phyloP scores from a whole-genome alignment of 129 eudicot species.

The Flaveria linearis region DNA sequence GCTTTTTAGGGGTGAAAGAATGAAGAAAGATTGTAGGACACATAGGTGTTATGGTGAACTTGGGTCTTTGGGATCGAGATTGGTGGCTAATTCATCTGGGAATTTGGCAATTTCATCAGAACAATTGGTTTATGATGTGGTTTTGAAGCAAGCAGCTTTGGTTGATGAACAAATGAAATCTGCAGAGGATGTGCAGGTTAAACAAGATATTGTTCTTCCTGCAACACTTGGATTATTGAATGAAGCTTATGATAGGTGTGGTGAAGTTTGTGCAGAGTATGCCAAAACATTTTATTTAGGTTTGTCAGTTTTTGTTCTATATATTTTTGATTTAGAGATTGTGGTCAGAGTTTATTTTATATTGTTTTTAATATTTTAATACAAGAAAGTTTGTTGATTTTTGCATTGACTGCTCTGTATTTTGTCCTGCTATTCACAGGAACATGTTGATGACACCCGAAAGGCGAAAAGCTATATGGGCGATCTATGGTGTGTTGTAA shows the following conservation, averaged over 20 bases:
- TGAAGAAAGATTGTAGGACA: too few species aligned
- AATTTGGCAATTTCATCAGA: constrained; percentile 73
- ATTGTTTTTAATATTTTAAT: too few species aligned
- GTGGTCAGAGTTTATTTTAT: too few species aligned
- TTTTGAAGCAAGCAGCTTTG: constrained; percentile 86
- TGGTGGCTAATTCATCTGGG: constrained; percentile 73
- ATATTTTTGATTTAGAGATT: too few species aligned
- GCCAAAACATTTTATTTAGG: constrained; percentile 97
- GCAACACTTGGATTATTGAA: constrained; percentile 63
- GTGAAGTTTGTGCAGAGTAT: constrained; percentile 97
- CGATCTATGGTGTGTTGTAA: too few species aligned
- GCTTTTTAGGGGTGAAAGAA: too few species aligned
- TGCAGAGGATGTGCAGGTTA: constrained; percentile 58
- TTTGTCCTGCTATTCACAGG: too few species aligned
- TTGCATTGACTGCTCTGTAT: too few species aligned
- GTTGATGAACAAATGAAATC: constrained; percentile 54
- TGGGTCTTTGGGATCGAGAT: constrained; percentile 35
- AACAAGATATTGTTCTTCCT: constrained; percentile 82
- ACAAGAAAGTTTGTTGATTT: too few species aligned
- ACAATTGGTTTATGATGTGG: constrained; percentile 87
- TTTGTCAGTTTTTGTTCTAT: constrained; percentile 33
- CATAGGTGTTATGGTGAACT: too few species aligned
- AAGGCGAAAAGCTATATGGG: too few species aligned
- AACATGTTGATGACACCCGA: too few species aligned
- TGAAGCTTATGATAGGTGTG: constrained; percentile 95